Percentiles rank a stretch among this genome's conserved stretches.
These are phyloP conservation scores for Pseudopithomyces maydicus DNA, from an alignment of 2,329 filamentous ascomycete genomes.

Conservation along the genomic window DNA sequence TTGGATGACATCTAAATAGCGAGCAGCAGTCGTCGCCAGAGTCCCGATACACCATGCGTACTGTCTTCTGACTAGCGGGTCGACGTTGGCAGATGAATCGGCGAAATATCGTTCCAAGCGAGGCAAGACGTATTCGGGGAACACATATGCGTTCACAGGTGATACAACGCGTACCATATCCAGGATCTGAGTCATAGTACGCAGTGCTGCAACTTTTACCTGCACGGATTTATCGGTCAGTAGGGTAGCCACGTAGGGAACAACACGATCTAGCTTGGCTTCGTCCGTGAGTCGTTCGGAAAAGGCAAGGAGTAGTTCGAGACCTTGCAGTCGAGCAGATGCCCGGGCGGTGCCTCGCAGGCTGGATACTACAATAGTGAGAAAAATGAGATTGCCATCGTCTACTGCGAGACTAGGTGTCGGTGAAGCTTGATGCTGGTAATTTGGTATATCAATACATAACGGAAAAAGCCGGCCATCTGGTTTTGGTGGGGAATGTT, in stretches of 20 bases:
- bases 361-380: slow-evolving; percentile 87
- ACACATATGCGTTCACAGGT: slow-evolving; percentile 70
- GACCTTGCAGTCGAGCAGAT: slow-evolving; percentile 84
- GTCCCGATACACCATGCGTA: slow-evolving; percentile 93
- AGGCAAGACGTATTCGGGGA: slow-evolving; percentile 69
- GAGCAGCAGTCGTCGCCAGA: slow-evolving; percentile 80
- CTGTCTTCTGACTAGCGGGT: slow-evolving; percentile 78
- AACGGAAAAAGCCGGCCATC: slow-evolving; percentile 74
- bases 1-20: slow-evolving; percentile 89
- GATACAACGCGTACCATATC: slow-evolving; percentile 89
- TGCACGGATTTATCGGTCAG: slow-evolving; percentile 81
- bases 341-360: slow-evolving; percentile 87
- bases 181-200: slow-evolving; percentile 82
- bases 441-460: slow-evolving; percentile 83
- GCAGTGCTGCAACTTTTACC: slow-evolving; percentile 83
- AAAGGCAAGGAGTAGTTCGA: slow-evolving; percentile 90
- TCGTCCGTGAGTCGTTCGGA: slow-evolving; percentile 91
- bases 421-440: slow-evolving; percentile 71
- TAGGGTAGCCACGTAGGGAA: slow-evolving; percentile 86
- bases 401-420: slow-evolving; percentile 69
- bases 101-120: slow-evolving; percentile 63
- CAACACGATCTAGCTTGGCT: slow-evolving; percentile 88
- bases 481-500: slow-evolving; percentile 39
- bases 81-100: slow-evolving; percentile 53
- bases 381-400: slow-evolving; percentile 89